These are phyloP conservation scores for Withania somnifera DNA, from an alignment of 305 asterid genomes.

Conservation along the genomic window DNA sequence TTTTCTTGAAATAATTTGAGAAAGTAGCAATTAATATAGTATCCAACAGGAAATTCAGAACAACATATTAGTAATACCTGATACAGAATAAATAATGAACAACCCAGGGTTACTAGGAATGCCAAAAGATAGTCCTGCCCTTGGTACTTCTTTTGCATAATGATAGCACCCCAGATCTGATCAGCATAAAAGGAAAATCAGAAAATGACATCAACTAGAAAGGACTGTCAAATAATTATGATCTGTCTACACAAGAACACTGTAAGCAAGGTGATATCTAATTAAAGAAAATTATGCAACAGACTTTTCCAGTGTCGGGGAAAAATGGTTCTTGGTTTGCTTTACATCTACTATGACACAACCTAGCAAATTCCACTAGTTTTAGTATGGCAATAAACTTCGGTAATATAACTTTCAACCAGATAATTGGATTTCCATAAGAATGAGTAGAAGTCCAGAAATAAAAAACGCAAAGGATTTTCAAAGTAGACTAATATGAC, in stretches of 20 bases:
- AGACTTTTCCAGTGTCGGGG: background rate
- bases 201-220: constrained; percentile 10
- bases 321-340: background rate
- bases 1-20: background rate
- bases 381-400: background rate
- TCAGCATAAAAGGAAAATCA: constrained; percentile 8
- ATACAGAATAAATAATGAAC: constrained; percentile 80
- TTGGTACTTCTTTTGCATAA: constrained; percentile 92
- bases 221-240: background rate
- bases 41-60: background rate
- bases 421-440: background rate
- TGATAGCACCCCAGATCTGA: constrained; percentile 93
- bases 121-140: constrained; percentile 75
- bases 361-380: background rate
- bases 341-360: background rate
- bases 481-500: background rate
- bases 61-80: constrained; percentile 41
- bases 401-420: background rate
- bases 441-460: background rate
- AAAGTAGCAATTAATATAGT: background rate
- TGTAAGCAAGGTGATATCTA: background rate
- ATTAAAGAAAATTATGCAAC: background rate
- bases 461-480: background rate
- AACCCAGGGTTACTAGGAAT: constrained; percentile 72
- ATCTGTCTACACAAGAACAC: background rate